Evolutionary conservation across 1,284 basidiomycete species (phyloP).

Genomic region (Bjerkandera adusta): DNA sequence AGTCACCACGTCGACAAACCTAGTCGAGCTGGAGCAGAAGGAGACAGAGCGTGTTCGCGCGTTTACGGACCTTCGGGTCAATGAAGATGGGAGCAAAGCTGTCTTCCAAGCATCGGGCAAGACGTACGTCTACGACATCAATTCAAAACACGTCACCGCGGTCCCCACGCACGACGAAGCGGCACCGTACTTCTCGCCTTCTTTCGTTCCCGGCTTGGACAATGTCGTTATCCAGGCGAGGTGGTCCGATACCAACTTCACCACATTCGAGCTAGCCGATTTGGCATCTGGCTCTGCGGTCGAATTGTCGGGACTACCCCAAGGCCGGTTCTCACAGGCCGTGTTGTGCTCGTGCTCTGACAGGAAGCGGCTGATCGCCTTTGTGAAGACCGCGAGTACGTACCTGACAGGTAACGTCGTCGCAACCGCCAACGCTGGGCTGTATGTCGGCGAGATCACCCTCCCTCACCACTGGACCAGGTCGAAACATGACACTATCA

Average conservation of each 20-base stretch:
- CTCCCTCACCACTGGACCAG: conserved; percentile 42
- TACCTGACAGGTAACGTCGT: conserved; percentile 59
- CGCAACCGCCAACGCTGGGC: conserved; percentile 58
- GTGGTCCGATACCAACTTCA: conserved; percentile 65
- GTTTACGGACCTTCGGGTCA: conserved; percentile 57
- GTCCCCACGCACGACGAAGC: conserved; percentile 48
- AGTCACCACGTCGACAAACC: conserved; percentile 40
- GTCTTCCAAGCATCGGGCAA: conserved; percentile 56
- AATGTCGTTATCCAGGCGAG: conserved; percentile 59
- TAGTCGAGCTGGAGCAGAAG: conserved; percentile 51
- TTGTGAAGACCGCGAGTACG: conserved; percentile 60
- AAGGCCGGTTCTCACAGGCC: conserved; percentile 64
- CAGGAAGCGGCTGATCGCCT: conserved; percentile 49
- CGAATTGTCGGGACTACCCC: conserved; percentile 53
- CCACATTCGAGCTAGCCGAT: conserved; percentile 63
- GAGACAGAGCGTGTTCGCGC: conserved; percentile 54
- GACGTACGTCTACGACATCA: conserved; percentile 48
- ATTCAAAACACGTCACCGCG: conserved; percentile 27
- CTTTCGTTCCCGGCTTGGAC: conserved; percentile 48
- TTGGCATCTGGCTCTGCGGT: conserved; percentile 41
- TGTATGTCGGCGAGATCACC: conserved; percentile 59
- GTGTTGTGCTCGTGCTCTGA: conserved; percentile 46
- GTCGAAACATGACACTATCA: conserved; percentile 11
- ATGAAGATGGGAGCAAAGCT: conserved; percentile 46
- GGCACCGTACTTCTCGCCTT: conserved; percentile 65